Base-by-base conservation (phyloP, 2,329 filamentous ascomycete genomes). In the Verticillium zaregamsianum region DNA sequence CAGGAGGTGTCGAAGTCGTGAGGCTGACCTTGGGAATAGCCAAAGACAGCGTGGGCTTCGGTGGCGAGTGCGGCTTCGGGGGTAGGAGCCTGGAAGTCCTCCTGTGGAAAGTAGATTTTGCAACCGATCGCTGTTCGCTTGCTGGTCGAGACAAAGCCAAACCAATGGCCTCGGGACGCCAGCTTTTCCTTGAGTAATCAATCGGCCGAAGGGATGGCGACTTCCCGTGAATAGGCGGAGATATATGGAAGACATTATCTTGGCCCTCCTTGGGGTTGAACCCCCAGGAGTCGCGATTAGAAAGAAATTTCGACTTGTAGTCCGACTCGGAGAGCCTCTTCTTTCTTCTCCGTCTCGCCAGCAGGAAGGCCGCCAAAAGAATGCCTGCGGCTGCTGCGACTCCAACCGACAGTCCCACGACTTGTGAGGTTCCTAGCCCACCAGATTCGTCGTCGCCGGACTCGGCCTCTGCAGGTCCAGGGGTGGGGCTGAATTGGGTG, bases 81-180 rank as follows among this genome's bases (percentile, higher is more conserved):
- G 80, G 80, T n/a, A 82, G 72, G 1, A 82, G 71, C 63, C 70
- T 79, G 2, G 80, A 82, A 5, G 72, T 58, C 15, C 72, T 76
- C 54, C 79, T 74, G 54, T 37, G 45, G 25, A 49, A 40, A 9
- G 57, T 35, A 28, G 57, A 58, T 15, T 39, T 32, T 28, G 32
- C 15, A 17, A 31, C 35, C 32, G 58, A 61, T 23, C 49, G 59
- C 28, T 62, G 54, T 32, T 64, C 64, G n/a, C 70, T 75, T 70
- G 37, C 45, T 7, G 64, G 61, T 12, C 72, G 71, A 8, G 80
- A 78, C 59, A 82, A 74, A 2, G 80, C 80, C 23, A 82, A 68
- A 2, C 80, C 81, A 52, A 83, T 79, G 11, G 72, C 72, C 45
- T 74, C 74, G 3, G 71, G 72, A 33, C 72, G 74, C 63, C 68